Evolutionary conservation across 2,329 filamentous ascomycete species (phyloP).

Genomic region (Claviceps lovelessii): DNA sequence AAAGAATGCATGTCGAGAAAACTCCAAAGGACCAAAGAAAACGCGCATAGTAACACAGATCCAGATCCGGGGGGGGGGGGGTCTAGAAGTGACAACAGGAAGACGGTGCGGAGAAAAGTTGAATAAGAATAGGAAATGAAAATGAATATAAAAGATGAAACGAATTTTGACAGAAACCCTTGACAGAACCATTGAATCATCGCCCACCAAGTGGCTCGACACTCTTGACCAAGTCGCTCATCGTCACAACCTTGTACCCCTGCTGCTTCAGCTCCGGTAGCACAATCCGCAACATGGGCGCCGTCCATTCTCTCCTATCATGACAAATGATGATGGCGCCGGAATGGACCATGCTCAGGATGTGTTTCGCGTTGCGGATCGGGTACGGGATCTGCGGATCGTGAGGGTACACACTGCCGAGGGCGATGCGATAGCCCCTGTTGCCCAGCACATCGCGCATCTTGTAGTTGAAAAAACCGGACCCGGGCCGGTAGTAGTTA

Average conservation of each 20-base stretch:
- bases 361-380: constrained; percentile 59
- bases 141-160: background rate
- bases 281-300: constrained; percentile 60
- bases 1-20: background rate
- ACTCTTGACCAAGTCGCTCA: constrained; percentile 48
- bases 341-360: constrained; percentile 63
- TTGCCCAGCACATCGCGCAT: constrained; percentile 49
- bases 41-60: no score
- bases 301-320: constrained; percentile 70
- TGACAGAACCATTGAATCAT: background rate
- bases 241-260: constrained; percentile 58
- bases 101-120: no score
- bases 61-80: no score
- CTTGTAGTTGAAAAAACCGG: constrained; percentile 61
- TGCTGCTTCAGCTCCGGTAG: constrained; percentile 54
- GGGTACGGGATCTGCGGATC: constrained; percentile 69
- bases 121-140: background rate
- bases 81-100: no score
- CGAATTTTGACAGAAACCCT: no score
- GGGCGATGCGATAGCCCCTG: constrained; percentile 57
- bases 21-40: no score
- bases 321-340: constrained; percentile 78
- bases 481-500: constrained; percentile 70
- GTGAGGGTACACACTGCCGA: constrained; percentile 79
- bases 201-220: constrained; percentile 15